These are phyloP conservation scores for Melampsora americana DNA, from an alignment of 1,284 basidiomycete genomes.

Conservation along the genomic window DNA sequence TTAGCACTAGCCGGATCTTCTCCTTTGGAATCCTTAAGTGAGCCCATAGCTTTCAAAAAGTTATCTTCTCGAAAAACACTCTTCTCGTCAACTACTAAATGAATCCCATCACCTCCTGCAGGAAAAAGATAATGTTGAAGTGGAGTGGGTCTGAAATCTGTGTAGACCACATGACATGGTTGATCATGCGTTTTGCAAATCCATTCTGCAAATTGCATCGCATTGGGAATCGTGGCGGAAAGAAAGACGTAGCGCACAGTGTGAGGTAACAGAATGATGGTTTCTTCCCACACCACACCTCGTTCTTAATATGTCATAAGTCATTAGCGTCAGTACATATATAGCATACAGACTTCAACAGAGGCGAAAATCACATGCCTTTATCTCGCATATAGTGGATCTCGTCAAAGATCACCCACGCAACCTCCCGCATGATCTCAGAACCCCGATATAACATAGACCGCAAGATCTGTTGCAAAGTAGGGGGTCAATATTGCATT, in stretches of 20 bases:
- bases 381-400: conserved; percentile 99
- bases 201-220: conserved; percentile 99
- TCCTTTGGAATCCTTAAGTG: conserved; percentile 73
- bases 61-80: conserved; percentile 96
- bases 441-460: conserved; percentile 99
- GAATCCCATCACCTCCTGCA: conserved; percentile 91
- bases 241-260: conserved; percentile 96
- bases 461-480: conserved; percentile 72
- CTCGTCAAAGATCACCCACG: conserved; percentile 99
- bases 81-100: conserved; percentile 95
- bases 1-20: conserved; percentile 86
- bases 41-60: conserved; percentile 96
- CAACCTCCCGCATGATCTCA: conserved; percentile 98
- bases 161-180: conserved; percentile 98
- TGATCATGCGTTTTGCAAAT: conserved; percentile 95
- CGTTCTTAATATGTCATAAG: conserved; percentile 54
- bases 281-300: conserved; percentile 68
- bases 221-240: conserved; percentile 99
- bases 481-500: background rate
- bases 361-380: conserved; percentile 51
- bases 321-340: background rate
- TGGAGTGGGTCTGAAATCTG: conserved; percentile 96
- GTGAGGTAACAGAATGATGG: conserved; percentile 94
- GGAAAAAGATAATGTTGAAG: conserved; percentile 98
- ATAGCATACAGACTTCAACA: conserved; percentile 54